A percentile compares a stretch with the other conserved stretches of the same genome.
Conservation (phyloP, 2,329 filamentous ascomycete species). For the Sclerotiophoma versabilis region DNA sequence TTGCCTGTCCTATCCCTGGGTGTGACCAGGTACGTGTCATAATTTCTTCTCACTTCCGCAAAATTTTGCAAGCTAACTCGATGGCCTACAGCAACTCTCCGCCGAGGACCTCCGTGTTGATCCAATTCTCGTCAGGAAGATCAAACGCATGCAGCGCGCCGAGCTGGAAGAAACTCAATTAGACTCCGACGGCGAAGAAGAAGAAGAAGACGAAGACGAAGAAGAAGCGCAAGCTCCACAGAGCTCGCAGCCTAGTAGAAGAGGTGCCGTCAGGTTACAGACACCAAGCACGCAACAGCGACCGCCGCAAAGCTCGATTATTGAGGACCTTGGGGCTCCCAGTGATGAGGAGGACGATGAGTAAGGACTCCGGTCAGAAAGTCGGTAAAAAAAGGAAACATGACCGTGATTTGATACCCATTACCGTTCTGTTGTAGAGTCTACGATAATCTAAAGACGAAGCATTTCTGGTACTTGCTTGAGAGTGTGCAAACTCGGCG, state of each 20-base stretch:
- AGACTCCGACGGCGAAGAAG: conserved; percentile 39
- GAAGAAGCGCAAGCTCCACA: not conserved
- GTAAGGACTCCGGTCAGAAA: not conserved
- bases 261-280: conserved; percentile 5
- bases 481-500: too few species aligned
- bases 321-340: conserved; percentile 32
- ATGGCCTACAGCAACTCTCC: conserved; percentile 38
- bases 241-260: not conserved
- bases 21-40: conserved; percentile 62
- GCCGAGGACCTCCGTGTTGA: conserved; percentile 39
- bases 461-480: too few species aligned
- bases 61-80: not conserved
- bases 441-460: too few species aligned
- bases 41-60: not conserved
- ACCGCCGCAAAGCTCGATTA: conserved; percentile 24
- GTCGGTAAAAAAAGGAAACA: not conserved
- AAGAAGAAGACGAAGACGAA: conserved; percentile 16
- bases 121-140: conserved; percentile 45
- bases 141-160: conserved; percentile 45
- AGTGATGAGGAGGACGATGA: conserved; percentile 19
- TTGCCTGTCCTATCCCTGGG: conserved; percentile 70
- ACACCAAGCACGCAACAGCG: conserved; percentile 15
- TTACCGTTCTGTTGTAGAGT: too few species aligned
- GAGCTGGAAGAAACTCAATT: conserved; percentile 34
- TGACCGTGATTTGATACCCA: too few species aligned